A percentile compares a stretch with the other conserved stretches of the same genome.
Conservation (phyloP, 805 yeast genomes). For the Candida methanosorbosa region DNA sequence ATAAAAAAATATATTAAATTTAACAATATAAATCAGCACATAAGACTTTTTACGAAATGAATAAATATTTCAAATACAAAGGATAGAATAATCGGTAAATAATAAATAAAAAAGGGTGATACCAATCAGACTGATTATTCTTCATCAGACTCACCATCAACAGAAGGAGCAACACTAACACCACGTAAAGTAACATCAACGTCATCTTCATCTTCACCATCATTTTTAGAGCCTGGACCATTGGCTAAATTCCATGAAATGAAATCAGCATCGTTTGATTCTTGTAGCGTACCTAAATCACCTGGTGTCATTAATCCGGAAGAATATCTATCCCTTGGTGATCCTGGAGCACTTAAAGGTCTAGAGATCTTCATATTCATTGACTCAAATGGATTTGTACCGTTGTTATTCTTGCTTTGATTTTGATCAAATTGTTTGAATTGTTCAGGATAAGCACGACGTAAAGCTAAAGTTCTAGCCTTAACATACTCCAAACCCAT, state of each 20-base stretch:
- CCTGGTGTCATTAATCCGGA: constrained; percentile 85
- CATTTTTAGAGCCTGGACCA: constrained; percentile 32
- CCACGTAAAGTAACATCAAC: constrained; percentile 28
- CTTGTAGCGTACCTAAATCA: constrained; percentile 93
- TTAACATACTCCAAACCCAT: constrained; percentile 96
- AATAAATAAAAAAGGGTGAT: constrained; percentile 1
- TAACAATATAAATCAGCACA: too few relatives aligned
- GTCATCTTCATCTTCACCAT: constrained; percentile 26
- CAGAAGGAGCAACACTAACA: constrained; percentile 27
- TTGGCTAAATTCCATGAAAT: constrained; percentile 40
- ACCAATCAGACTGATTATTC: too few relatives aligned
- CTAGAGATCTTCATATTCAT: constrained; percentile 65
- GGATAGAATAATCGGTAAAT: background rate
- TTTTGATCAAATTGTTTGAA: constrained; percentile 36
- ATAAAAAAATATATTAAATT: too few relatives aligned
- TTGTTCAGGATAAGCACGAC: constrained; percentile 88
- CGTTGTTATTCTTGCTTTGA: constrained; percentile 2
- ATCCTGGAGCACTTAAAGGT: constrained; percentile 95
- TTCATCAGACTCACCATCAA: constrained; percentile 21
- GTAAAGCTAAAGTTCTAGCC: constrained; percentile 85
- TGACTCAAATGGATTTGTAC: constrained; percentile 25
- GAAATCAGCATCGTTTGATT: constrained; percentile 80
- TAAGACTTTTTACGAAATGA: too few relatives aligned
- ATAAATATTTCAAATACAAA: background rate
- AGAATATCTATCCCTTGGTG: constrained; percentile 68